Evolutionary conservation across 139 green algal genomes (phyloP).

Genomic region (Micractinium conductrix): DNA sequence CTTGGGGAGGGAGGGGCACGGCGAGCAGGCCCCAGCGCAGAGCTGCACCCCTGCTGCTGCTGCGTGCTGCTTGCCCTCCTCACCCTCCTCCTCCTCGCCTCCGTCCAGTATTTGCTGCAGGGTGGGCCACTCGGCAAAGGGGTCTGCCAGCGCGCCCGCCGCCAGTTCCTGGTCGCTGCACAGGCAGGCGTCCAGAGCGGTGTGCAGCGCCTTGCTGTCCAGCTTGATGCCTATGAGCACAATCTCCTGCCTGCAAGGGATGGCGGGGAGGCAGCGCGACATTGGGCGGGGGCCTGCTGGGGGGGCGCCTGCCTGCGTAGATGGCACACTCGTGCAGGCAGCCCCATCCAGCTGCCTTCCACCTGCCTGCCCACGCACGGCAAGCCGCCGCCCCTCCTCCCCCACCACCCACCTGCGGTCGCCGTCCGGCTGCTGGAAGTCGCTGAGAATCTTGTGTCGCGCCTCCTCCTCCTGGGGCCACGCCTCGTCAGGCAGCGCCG

Average conservation of each 20-base stretch:
- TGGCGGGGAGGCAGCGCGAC: background rate
- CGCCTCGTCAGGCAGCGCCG: slow-evolving; percentile 55
- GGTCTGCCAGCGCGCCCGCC: slow-evolving; percentile 43
- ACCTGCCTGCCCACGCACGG: background rate
- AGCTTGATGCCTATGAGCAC: slow-evolving; percentile 82
- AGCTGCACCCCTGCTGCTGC: slow-evolving; percentile 40
- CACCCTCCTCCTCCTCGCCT: slow-evolving; percentile 40
- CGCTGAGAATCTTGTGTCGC: slow-evolving; percentile 38
- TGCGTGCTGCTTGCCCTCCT: slow-evolving; percentile 38
- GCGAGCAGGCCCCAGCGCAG: too few relatives aligned
- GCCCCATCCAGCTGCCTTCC: too few relatives aligned
- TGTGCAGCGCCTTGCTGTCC: slow-evolving; percentile 58
- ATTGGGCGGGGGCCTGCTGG: too few relatives aligned
- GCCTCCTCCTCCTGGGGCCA: slow-evolving; percentile 56
- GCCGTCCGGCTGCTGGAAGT: slow-evolving; percentile 55
- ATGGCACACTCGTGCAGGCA: too few relatives aligned
- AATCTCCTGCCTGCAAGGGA: slow-evolving; percentile 69
- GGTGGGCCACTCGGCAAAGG: slow-evolving; percentile 68
- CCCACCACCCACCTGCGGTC: slow-evolving; percentile 38
- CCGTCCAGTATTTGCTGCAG: slow-evolving; percentile 46
- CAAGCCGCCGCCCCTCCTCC: background rate
- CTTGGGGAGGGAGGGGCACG: too few relatives aligned
- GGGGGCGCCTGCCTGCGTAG: too few relatives aligned
- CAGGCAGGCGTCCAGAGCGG: slow-evolving; percentile 73
- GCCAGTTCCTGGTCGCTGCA: slow-evolving; percentile 30